Evolutionary conservation across 495 filamentous ascomycete genomes (phyloP), one percentile per base, ranked within the genome.

Genomic region (Penicillium lividum): DNA sequence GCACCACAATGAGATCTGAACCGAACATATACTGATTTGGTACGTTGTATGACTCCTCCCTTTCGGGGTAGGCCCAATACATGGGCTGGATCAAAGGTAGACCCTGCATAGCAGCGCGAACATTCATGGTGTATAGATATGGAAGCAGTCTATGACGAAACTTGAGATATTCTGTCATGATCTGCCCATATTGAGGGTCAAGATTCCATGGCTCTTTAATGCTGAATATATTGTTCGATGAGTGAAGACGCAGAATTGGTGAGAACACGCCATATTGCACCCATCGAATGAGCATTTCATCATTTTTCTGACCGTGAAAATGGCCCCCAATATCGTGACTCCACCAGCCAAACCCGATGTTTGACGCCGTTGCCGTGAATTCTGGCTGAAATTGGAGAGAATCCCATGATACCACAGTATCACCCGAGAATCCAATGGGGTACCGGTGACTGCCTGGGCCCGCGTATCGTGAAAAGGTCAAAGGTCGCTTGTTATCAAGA

Each of bases 281-380:
- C 84, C 83, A 86, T 48, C 84, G 79, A 18, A 77, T 75, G 1
- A 73, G 65, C 10, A 86, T 73, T 56, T 86, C 79, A 46, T 84
- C 81, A 53, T 81, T 81, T 9, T 74, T 76, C 6, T 63, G 59
- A 2, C 84, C 84, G 11, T 61, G 66, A 52, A 74, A 75, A 60
- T 86, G 84, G 25, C 84, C 84, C 22, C 84, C 84, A 45, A 86
- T 85, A 57, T 86, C 84, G 62, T 86, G 82, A 53, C 80, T 84
- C 84, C 84, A 86, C 83, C 83, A 86, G 8, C 83, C 83, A 56
- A 80, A 86, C 4, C 84, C 84, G 56, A 86, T 85, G 68, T 86
- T 86, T 13, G 81, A 84, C 0, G 84, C 80, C 0, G 82, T 84
- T 6, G 81, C 79, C 0, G 84, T 86, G 64, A 86, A 86, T 57